Base-by-base conservation (phyloP, 371 early-diverging fungal genomes). In the Coemansia sp. region DNA sequence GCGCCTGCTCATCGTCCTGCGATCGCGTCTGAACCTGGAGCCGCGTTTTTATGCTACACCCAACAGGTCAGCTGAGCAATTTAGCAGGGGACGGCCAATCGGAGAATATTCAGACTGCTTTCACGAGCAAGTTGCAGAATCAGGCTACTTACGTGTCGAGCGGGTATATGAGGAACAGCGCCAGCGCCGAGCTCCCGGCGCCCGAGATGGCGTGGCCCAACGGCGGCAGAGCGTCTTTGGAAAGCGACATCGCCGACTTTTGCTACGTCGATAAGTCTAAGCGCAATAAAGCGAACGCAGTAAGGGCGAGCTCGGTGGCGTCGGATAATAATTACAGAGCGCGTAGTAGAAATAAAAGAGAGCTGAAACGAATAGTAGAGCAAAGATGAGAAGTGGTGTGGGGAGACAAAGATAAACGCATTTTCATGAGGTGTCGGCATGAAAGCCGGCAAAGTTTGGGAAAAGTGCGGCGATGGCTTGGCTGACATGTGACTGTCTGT, bases 161-260 rank as follows among this genome's bases (percentile, higher is more conserved):
- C 20, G 98, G 98, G 80, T 95, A 98, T 43, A 92, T 91, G 50
- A 91, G 80, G 10, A 89, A 77, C 70, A 93, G 84, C 10, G 98
- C 95, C 61, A 95, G 87, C 77, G 92, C 89, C 40, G 97, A 93
- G 41, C 97, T 94, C 36, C 88, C 86, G 7, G 96, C 89, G 20
- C 98, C 98, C 5, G 97, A 88, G 16, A 90, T 82, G 8, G 98
- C 98, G 79, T 97, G 90, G 32, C 90, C 94, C 51, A 96, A 84
- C 32, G 95, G 94, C 13, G 93, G 88, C 56, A 90, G 78, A 1
- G 81, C 65, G 50, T 80, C 80, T 69, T 88, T 72, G 45, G 61
- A 45, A 5, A 53, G 65, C 31, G 65, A 36, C 65, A 64, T 64
- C 20, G 39, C 36, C 31, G 16, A 47, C 50, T 50, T 5, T 11